Base-by-base conservation (phyloP, 441 rosid species). In the Daphne laureola region DNA sequence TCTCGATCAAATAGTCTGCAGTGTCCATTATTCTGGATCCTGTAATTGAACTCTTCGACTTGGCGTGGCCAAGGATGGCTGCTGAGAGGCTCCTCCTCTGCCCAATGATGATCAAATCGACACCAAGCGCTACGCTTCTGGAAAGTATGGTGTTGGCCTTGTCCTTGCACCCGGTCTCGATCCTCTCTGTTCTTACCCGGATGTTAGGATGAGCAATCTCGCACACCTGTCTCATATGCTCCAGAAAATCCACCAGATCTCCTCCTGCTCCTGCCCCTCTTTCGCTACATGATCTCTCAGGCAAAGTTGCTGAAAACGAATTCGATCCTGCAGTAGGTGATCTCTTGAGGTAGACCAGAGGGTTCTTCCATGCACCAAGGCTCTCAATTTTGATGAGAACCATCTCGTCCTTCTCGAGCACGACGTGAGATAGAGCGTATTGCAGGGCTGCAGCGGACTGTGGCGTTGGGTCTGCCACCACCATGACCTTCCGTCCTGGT, bases 1-100 rank as follows among this genome's bases (percentile, higher is more conserved):
- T 82, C 69, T 88, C 90, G 31, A 86, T 88, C 76, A 86, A 72
- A 61, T 75, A 92, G 46, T 88, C 95, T 13, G 91, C 90, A 17
- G 87, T 76, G 70, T 88, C 98, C 47, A 72, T 42, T 48, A 64
- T 62, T 56, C 76, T 86, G 15, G 78, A 25, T 5, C 83, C 89
- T 57, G 55, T 71, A 31, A 31, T 23, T 5, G 83, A 67, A n/a
- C 87, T 81, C 45, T 87, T 76, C 0, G 73, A 54, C 43, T 87
- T 76, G 0, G 73, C 53, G 58, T 75, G 56, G 71, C 95, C 87
- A 63, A 86, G 67, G 14, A 88, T 57, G 15, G 83, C 87, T 17
- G 74, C 66, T 18, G 94, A 81, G 60, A 92, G 71, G 51, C 86
- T 82, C 56, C 86, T 61, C 40, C 74, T 66, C 68, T 88, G 95